Conservation (phyloP, 495 filamentous ascomycete genomes). For the Daldinia bambusicola region DNA sequence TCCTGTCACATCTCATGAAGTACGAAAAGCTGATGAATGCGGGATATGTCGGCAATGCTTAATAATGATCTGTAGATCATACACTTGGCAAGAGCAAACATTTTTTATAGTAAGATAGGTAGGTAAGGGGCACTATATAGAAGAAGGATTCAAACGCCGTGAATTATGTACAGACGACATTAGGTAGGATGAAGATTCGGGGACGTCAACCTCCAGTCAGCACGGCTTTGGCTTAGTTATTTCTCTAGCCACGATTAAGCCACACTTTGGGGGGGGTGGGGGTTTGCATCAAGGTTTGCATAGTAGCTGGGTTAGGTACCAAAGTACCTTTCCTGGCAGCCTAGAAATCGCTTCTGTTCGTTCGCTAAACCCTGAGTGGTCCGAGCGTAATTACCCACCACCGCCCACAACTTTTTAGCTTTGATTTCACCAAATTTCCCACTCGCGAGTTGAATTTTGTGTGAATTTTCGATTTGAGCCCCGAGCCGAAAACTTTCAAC, state of each 20-base stretch:
- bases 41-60: neutral
- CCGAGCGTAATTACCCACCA: slow-evolving; percentile 29
- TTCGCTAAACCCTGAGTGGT: slow-evolving; percentile 30
- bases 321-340: no score
- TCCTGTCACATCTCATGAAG: neutral
- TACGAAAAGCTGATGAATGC: neutral
- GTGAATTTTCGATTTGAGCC: slow-evolving; percentile 17
- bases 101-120: neutral
- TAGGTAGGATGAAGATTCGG: no score
- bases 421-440: slow-evolving; percentile 6
- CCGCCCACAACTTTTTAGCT: slow-evolving; percentile 31
- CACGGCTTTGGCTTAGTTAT: no score
- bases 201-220: no score
- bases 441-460: slow-evolving; percentile 20
- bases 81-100: neutral
- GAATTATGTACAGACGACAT: neutral
- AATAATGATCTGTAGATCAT: neutral
- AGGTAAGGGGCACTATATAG: neutral
- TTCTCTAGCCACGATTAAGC: neutral
- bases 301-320: no score
- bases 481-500: slow-evolving; percentile 16
- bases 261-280: neutral
- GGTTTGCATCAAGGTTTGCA: no score
- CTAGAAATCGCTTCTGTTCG: slow-evolving; percentile 17
- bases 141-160: no score